These are phyloP conservation scores for Monosporascus cannonballus DNA, from an alignment of 2,329 filamentous ascomycete species.

Conservation along the genomic window DNA sequence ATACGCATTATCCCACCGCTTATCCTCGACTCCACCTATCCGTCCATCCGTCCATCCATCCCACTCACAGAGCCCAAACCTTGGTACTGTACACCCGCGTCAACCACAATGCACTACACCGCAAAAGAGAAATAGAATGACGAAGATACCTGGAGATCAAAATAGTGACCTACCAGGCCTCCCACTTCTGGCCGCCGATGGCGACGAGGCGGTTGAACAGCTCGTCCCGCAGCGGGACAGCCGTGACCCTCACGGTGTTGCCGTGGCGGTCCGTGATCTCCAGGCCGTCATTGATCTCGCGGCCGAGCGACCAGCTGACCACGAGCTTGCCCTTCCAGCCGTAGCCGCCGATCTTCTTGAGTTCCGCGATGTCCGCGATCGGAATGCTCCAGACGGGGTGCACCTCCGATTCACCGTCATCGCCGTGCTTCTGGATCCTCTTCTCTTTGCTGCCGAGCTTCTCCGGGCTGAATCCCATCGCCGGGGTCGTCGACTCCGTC, in stretches of 20 bases:
- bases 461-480: constrained; percentile 58
- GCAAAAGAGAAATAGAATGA: not conserved
- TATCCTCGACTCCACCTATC: too few relatives aligned
- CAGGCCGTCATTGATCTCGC: constrained; percentile 70
- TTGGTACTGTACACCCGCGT: not conserved
- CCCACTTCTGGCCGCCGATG: constrained; percentile 79
- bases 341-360: constrained; percentile 74
- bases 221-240: constrained; percentile 66
- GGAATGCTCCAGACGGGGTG: constrained; percentile 65
- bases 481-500: constrained; percentile 59
- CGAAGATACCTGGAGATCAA: not conserved
- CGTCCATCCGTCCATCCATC: too few relatives aligned
- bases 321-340: constrained; percentile 82
- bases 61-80: not conserved
- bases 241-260: constrained; percentile 57
- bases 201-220: constrained; percentile 73
- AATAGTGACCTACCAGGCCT: constrained; percentile 52
- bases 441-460: constrained; percentile 40
- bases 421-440: constrained; percentile 27
- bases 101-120: not conserved
- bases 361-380: constrained; percentile 62
- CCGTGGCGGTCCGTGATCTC: constrained; percentile 57
- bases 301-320: constrained; percentile 70
- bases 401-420: constrained; percentile 44
- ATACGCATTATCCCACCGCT: too few relatives aligned